Conservation (phyloP, 192 early-diverging fungal species). For the Mortierella alpina region DNA sequence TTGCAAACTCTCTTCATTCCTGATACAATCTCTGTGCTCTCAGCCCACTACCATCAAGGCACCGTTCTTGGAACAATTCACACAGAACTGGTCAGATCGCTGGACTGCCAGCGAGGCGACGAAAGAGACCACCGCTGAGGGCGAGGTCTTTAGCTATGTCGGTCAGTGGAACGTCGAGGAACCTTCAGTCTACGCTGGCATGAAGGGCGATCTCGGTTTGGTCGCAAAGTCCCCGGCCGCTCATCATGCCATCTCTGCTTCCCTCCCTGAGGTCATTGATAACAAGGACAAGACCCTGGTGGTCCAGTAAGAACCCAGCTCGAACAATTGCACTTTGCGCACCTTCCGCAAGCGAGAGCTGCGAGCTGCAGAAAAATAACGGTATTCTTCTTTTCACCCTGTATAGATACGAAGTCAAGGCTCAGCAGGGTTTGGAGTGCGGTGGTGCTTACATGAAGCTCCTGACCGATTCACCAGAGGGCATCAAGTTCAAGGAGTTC, state of each 20-base stretch:
- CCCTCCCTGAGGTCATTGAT: constrained; percentile 76
- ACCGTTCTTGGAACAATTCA: constrained; percentile 82
- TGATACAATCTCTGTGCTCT: background rate
- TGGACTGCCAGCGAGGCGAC: constrained; percentile 79
- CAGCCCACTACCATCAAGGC: constrained; percentile 72
- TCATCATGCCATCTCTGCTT: constrained; percentile 88
- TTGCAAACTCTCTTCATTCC: background rate
- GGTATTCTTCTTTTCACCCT: background rate
- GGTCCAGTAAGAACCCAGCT: constrained; percentile 67
- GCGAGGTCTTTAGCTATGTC: constrained; percentile 73
- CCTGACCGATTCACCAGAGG: constrained; percentile 69
- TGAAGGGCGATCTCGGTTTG: constrained; percentile 80
- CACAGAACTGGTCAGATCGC: constrained; percentile 62
- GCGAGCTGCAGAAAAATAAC: background rate
- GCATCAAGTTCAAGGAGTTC: constrained; percentile 75
- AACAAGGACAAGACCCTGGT: constrained; percentile 80
- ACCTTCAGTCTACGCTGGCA: constrained; percentile 62
- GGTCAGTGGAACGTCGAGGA: constrained; percentile 86
- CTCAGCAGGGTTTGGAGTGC: constrained; percentile 86
- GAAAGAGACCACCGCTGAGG: constrained; percentile 81
- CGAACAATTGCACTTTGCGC: background rate
- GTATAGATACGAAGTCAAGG: constrained; percentile 84
- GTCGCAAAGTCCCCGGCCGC: constrained; percentile 85
- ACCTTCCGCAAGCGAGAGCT: background rate
- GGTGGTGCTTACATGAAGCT: constrained; percentile 96